Evolutionary conservation across 345 rosid genomes (phyloP), one percentile per base, ranked within the genome.

Genomic region (Camelina laxa): DNA sequence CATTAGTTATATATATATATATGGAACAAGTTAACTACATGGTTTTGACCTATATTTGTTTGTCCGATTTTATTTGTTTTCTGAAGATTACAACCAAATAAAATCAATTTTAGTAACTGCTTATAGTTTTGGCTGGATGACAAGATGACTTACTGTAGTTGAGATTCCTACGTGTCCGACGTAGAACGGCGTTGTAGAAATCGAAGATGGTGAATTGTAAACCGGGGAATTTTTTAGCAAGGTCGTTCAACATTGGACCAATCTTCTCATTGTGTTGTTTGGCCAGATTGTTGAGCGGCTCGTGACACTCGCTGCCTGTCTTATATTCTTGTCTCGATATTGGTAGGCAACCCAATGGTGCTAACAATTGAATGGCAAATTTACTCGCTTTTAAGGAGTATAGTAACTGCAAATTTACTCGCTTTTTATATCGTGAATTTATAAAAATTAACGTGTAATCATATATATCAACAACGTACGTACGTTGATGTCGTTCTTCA

Each of bases 321-420:
- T 14, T 36, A 41, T 67, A 53, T 20, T 59, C 51, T 60, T 78
- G 78, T 51, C 61, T 73, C 7, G 62, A 42, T 30, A 67, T 66
- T 3, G 81, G 81, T 44, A 78, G 60, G 19, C 81, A 73, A 42
- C 74, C 78, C 42, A 73, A 39, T 2, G 78, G 78, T 73, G 81
- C 66, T 41, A 77, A 62, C 45, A 17, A 11, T 39, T 48, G 48
- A 41, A 70, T 22, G 42, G 20, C 27, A 24, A 71, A 68, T 71
- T 71, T 71, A 60, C 68, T 71, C 14, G 75, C 80, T 64, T 66
- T 49, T 42, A 66, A 57, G 4, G 44, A 10, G 67, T 77, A 39
- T 65, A 77, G 63, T 48, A 51, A 30, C 80, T 77, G 67, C 55
- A 63, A 61, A 30, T n/a, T n/a, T n/a, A n/a, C n/a, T n/a, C n/a